Conservation (phyloP, 371 early-diverging fungal genomes). For the Synchytrium microbalum region DNA sequence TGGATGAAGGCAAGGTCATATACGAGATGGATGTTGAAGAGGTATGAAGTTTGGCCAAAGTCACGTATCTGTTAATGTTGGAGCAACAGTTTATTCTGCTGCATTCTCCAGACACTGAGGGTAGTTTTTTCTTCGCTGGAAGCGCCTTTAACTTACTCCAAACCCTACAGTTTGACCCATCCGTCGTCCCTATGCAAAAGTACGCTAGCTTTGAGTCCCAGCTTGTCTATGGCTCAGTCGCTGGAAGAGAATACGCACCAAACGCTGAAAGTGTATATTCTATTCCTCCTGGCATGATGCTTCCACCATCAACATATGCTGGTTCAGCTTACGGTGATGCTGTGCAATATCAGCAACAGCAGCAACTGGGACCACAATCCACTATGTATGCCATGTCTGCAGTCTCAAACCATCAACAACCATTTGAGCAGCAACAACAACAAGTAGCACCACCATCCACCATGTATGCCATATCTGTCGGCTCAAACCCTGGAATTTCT, state of each 20-base stretch:
- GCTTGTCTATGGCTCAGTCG: background rate
- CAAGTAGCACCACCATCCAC: no score
- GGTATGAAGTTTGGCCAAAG: background rate
- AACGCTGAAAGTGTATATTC: background rate
- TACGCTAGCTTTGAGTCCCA: conserved; percentile 74
- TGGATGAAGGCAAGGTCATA: conserved; percentile 68
- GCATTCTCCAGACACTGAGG: conserved; percentile 25
- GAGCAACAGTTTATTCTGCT: conserved; percentile 15
- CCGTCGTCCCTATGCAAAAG: conserved; percentile 74
- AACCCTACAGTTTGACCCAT: conserved; percentile 72
- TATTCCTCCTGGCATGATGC: background rate
- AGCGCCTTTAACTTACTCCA: no score
- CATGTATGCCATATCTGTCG: no score
- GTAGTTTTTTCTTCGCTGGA: conserved; percentile 20
- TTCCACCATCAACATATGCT: conserved; percentile 10
- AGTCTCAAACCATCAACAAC: no score
- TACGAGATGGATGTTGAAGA: conserved; percentile 45
- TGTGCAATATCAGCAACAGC: no score
- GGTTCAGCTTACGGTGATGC: conserved; percentile 23
- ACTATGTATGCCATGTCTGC: no score
- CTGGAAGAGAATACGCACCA: background rate
- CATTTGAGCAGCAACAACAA: no score
- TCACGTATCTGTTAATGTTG: background rate
- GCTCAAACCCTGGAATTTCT: no score
- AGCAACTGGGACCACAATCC: no score